A percentile compares a stretch with the other conserved stretches of the same genome.
Conservation (phyloP, 345 rosid genomes). For the Camelina hispida region DNA sequence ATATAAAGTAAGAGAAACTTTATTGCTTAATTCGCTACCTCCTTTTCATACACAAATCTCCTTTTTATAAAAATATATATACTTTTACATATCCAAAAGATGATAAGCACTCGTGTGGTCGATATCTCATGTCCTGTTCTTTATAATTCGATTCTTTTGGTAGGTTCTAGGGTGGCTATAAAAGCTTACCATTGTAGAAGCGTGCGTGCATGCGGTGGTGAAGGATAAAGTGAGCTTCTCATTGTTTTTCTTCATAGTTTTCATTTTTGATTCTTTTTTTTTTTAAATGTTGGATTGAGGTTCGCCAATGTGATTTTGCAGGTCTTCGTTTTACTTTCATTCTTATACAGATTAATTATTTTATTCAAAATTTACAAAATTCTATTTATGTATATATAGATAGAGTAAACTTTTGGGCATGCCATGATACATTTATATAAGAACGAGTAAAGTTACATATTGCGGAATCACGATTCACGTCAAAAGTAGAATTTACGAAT, state of each 20-base stretch:
- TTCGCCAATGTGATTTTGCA: conserved; percentile 15
- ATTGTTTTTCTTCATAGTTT: conserved; percentile 12
- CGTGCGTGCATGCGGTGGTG: conserved; percentile 33
- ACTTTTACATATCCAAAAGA: conserved; percentile 17
- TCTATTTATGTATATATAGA: not conserved
- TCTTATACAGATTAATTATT: too few relatives aligned
- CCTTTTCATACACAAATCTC: conserved; percentile 32
- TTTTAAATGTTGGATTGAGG: not conserved
- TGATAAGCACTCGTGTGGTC: conserved; percentile 39
- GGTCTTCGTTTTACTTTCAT: conserved; percentile 1
- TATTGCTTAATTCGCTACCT: conserved; percentile 26
- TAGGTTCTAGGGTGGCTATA: conserved; percentile 38
- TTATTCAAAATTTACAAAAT: not conserved
- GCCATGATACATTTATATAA: not conserved
- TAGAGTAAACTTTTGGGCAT: not conserved
- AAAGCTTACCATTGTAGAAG: conserved; percentile 26
- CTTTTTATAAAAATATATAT: not conserved
- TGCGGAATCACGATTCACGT: not conserved
- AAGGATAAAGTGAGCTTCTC: conserved; percentile 21
- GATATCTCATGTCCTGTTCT: conserved; percentile 27
- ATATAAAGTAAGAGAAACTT: conserved; percentile 28
- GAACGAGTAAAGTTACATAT: not conserved
- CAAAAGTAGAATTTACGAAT: not conserved
- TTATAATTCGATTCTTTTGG: conserved; percentile 30
- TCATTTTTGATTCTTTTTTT: not conserved